Base-by-base conservation (phyloP, 2,329 filamentous ascomycete genomes). In the Nakataea oryzae region DNA sequence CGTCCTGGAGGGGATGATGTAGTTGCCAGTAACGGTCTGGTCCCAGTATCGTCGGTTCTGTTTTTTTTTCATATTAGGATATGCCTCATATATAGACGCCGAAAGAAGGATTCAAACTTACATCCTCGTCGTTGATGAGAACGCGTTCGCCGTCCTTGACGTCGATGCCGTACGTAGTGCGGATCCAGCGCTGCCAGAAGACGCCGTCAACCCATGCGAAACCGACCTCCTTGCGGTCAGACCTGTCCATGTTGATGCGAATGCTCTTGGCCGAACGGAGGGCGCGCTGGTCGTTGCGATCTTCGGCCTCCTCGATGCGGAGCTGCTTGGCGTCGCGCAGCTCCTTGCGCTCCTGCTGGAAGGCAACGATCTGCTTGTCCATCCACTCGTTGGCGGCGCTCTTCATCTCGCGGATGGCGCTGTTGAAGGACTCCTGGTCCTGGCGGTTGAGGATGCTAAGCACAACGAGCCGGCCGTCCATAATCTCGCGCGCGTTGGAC, bases 141-240 rank as follows among this genome's bases (percentile, higher is more conserved):
- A 99, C 90, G 65, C 91, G 86, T 74, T 97, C 95, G 58, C 93
- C 93, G 65, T 95, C 87, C 70, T 84, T 87, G 64, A 95, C 87
- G 68, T 96, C 90, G 67, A 97, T 89, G 62, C 93, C 93, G 71
- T 96, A 99, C 0, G 93, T 97, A n/a, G 88, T 93, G 67, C 89
- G 84, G 66, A 99, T 86, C 95, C 95, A 99, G 65, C 93, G 85
- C 75, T 97, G 93, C 95, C 95, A 99, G 74, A 97, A 97, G 9
- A 91, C 85, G 60, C 93, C 92, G 72, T 99, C 95, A 14, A 97
- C 91, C 95, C 95, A 99, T 14, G 95, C 95, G 74, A 99, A 99
- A 11, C 86, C 85, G 55, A 97, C 92, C 72, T 96, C 90, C 74
- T 93, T 96, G 68, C 88, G 88, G 71, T 92, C 87, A 61, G 91